Percentiles rank a stretch among this genome's conserved stretches.
Evolutionary conservation across 2,329 filamentous ascomycete species (phyloP).

Genomic region (Trichoderma sp.): DNA sequence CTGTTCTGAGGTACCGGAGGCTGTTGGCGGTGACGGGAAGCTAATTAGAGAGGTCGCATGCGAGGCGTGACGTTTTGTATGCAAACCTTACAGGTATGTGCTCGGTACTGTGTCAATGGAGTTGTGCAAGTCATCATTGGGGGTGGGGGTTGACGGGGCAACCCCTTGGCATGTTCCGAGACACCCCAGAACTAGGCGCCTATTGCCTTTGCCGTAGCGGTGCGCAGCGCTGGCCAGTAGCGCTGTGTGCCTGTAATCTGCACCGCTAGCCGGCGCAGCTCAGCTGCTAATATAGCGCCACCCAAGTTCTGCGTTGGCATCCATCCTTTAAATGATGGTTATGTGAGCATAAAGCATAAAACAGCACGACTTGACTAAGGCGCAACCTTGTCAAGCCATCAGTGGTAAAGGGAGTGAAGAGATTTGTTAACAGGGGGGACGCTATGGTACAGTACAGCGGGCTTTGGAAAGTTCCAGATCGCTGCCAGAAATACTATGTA

Average conservation of each 20-base stretch:
- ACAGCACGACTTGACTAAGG: neutral
- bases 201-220: neutral
- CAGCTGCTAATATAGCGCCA: slow-evolving; percentile 1
- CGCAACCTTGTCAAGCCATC: neutral
- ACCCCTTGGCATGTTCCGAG: slow-evolving; percentile 23
- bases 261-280: slow-evolving; percentile 12
- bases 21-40: slow-evolving; percentile 14
- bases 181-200: neutral
- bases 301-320: slow-evolving; percentile 6
- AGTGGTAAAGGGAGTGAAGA: slow-evolving; percentile 5
- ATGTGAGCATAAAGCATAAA: neutral
- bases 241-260: slow-evolving; percentile 6
- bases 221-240: neutral
- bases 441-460: slow-evolving; percentile 17
- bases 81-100: slow-evolving; percentile 13
- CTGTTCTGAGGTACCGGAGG: neutral
- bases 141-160: slow-evolving; percentile 27
- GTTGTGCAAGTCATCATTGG: slow-evolving; percentile 7
- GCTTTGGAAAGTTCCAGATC: slow-evolving; percentile 19
- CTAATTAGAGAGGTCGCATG: slow-evolving; percentile 17
- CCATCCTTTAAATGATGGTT: neutral
- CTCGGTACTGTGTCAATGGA: slow-evolving; percentile 1
- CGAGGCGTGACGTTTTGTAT: slow-evolving; percentile 21
- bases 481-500: slow-evolving; percentile 13
- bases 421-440: slow-evolving; percentile 12